phyloP scores from a whole-genome alignment of 768 basidiomycete genomes.

The Termitomyces sp. region DNA sequence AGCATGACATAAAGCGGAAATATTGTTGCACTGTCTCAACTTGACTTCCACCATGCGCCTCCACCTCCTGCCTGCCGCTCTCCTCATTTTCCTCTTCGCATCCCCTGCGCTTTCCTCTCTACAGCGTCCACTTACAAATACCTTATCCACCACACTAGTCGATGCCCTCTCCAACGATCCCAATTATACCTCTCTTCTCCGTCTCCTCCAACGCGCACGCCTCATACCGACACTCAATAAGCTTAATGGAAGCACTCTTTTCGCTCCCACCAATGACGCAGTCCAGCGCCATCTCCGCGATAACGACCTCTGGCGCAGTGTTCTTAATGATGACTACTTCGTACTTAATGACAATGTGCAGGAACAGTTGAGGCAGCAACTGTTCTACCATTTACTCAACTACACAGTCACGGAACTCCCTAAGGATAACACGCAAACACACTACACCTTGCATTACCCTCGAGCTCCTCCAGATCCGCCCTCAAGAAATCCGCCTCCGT shows the following conservation, averaged over 20 bases:
- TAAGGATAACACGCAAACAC: slow-evolving; percentile 33
- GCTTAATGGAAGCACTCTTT: slow-evolving; percentile 79
- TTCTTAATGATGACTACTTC: slow-evolving; percentile 31
- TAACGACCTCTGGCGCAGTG: slow-evolving; percentile 32
- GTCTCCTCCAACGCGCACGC: slow-evolving; percentile 75
- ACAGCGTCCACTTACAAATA: slow-evolving; percentile 25
- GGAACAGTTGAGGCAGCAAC: slow-evolving; percentile 79
- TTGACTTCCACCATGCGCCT: slow-evolving; percentile 14
- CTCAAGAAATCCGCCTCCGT: slow-evolving; percentile 63
- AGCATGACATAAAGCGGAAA: slow-evolving; percentile 25
- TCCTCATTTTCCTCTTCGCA: slow-evolving; percentile 23
- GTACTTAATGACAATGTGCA: slow-evolving; percentile 72
- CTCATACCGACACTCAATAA: slow-evolving; percentile 90
- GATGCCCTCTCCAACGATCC: slow-evolving; percentile 72
- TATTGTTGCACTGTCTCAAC: not conserved
- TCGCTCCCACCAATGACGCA: slow-evolving; percentile 95
- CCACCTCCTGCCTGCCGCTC: slow-evolving; percentile 13
- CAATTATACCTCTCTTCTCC: slow-evolving; percentile 72
- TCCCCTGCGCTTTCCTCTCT: slow-evolving; percentile 24
- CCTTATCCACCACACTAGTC: slow-evolving; percentile 57
- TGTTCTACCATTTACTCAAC: slow-evolving; percentile 94
- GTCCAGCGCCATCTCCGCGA: slow-evolving; percentile 44
- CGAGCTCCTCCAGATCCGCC: slow-evolving; percentile 51
- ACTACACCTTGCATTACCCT: slow-evolving; percentile 72
- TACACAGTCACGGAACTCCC: slow-evolving; percentile 53